Conservation (phyloP, 2,329 filamentous ascomycete genomes). For the Colletotrichum scovillei region DNA sequence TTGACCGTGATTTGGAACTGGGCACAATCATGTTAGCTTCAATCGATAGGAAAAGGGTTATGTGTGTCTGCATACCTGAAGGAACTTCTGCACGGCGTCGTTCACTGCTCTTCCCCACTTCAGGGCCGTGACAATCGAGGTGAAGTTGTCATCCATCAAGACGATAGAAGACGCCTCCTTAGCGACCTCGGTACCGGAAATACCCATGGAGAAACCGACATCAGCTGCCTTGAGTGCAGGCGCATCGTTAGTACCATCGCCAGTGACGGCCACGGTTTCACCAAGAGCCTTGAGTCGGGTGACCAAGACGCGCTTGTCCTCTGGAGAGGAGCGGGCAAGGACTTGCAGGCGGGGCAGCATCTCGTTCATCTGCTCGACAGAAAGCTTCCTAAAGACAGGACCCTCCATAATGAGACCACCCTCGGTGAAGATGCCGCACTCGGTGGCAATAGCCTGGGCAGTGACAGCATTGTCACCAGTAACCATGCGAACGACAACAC, state of each 20-base stretch:
- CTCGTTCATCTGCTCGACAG: slow-evolving; percentile 62
- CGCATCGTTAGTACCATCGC: slow-evolving; percentile 75
- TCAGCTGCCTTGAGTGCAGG: slow-evolving; percentile 74
- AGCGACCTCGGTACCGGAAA: slow-evolving; percentile 74
- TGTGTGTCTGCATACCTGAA: slow-evolving; percentile 57
- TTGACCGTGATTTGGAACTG: slow-evolving; percentile 77
- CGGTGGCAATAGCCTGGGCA: slow-evolving; percentile 71
- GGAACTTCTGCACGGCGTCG: slow-evolving; percentile 75
- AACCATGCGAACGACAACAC: slow-evolving; percentile 78
- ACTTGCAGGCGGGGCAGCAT: slow-evolving; percentile 62
- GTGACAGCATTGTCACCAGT: slow-evolving; percentile 76
- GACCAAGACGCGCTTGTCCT: slow-evolving; percentile 69
- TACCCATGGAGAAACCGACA: slow-evolving; percentile 76
- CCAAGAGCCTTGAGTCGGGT: slow-evolving; percentile 63
- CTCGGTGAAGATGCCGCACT: slow-evolving; percentile 72
- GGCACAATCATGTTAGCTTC: not conserved
- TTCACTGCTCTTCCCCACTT: slow-evolving; percentile 78
- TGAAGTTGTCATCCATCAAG: slow-evolving; percentile 74
- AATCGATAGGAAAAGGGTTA: not conserved
- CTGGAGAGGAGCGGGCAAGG: slow-evolving; percentile 68
- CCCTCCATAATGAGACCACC: slow-evolving; percentile 76
- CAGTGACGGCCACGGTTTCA: slow-evolving; percentile 72
- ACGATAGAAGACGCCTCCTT: slow-evolving; percentile 78
- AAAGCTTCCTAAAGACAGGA: slow-evolving; percentile 69
- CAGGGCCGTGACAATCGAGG: slow-evolving; percentile 73